Percentiles rank a stretch among this genome's conserved stretches.
phyloP scores from a whole-genome alignment of 176 grass and related monocot species.

The Juncus effusus region DNA sequence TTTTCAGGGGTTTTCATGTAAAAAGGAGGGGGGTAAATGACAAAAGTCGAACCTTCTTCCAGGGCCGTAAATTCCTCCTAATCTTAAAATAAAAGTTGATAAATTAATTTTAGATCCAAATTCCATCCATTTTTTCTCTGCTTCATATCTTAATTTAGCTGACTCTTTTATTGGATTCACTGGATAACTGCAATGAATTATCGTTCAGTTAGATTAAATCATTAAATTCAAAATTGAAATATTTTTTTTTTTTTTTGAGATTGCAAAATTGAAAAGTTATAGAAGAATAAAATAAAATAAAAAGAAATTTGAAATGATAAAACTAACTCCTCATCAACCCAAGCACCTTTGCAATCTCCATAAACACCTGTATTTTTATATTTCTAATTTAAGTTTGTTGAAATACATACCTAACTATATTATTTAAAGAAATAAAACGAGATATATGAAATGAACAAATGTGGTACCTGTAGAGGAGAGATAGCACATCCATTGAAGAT shows the following conservation, averaged over 20 bases:
- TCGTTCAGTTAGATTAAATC: background rate
- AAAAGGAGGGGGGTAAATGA: conserved; percentile 11
- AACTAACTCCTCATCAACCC: conserved; percentile 78
- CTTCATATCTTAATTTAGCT: conserved; percentile 52
- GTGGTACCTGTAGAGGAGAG: conserved; percentile 85
- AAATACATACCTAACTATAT: background rate
- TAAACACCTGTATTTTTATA: conserved; percentile 63
- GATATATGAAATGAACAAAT: background rate
- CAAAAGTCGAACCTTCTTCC: conserved; percentile 68
- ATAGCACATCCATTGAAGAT: conserved; percentile 77
- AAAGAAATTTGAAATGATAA: conserved; percentile 6
- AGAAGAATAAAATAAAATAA: background rate
- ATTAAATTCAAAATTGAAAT: conserved; percentile 22
- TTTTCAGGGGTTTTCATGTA: background rate
- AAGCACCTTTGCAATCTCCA: conserved; percentile 72
- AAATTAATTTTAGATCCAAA: conserved; percentile 44
- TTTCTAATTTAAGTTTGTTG: background rate
- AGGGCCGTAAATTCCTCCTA: conserved; percentile 90
- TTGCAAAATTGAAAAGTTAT: background rate
- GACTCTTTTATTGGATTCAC: conserved; percentile 55
- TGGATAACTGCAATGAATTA: conserved; percentile 40
- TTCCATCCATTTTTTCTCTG: conserved; percentile 69
- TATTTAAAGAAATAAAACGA: background rate
- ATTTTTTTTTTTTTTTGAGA: too few species aligned
- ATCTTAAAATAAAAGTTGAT: conserved; percentile 57